Evolutionary conservation across 2,329 filamentous ascomycete genomes (phyloP), one percentile per base, ranked within the genome.

Genomic region (Trichoderma sp.): DNA sequence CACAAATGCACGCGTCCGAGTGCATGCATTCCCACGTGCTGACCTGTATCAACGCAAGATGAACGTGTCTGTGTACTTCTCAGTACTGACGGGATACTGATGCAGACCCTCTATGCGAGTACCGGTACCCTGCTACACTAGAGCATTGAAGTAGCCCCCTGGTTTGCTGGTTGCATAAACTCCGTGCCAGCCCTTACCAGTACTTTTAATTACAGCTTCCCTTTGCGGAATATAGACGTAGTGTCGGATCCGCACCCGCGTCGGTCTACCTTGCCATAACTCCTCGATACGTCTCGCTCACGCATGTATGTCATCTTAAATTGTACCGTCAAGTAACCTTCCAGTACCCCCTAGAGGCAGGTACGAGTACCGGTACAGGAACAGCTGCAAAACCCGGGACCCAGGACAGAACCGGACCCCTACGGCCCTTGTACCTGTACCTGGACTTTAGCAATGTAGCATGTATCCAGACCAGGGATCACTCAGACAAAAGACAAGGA

Each of bases 11-110:
- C 24, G 27, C 41, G 45, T 67, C 38, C 41, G 41, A 68, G 41
- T 41, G 53, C 68, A 41, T 71, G 53, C 56, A 62, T 71, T 33
- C 35, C 68, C 68, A 71, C 68, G 68, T 71, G 68, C 33, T 63
- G 45, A n/a, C 45, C 45, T 53, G 45, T 53, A 21, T 53, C n/a
- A 53, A 12, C 6, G 45, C 45, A 53, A 21, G n/a, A 21, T 53
- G 45, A 53, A 53, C 45, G 45, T 6, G 45, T 53, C n/a, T 6
- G 45, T 12, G 45, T 53, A 53, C 45, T 2, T 21, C 45, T 53
- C 9, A 6, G 9, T 53, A 53, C 45, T 21, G n/a, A 12, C 0
- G 2, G 0, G 45, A 1, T 53, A 53, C 45, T 21, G 45, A 24
- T 53, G 45, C 45, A 53, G 45, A 21, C 45, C 45, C n/a, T 53